Percentiles rank a stretch among this genome's conserved stretches.
These are phyloP conservation scores for Athelia sp. DNA, from an alignment of 1,284 basidiomycete genomes.

Conservation along the genomic window DNA sequence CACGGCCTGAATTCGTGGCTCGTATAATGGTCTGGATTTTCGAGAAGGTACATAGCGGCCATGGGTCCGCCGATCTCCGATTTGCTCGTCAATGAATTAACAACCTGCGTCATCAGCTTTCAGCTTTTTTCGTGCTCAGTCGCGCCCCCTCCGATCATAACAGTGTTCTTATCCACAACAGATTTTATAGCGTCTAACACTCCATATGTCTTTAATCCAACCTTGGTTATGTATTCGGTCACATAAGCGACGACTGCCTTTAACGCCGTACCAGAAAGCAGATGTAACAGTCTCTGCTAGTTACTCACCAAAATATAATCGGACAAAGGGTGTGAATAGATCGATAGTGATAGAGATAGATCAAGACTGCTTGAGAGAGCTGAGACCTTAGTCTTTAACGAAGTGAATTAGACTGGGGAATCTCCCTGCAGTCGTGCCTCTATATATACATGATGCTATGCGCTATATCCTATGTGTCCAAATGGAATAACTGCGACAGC, in stretches of 20 bases:
- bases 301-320: too few relatives aligned
- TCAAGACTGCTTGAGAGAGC: too few relatives aligned
- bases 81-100: slow-evolving; percentile 22
- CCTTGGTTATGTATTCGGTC: slow-evolving; percentile 35
- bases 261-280: slow-evolving; percentile 29
- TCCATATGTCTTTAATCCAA: slow-evolving; percentile 26
- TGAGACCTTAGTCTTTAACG: too few relatives aligned
- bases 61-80: slow-evolving; percentile 27
- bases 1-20: slow-evolving; percentile 19
- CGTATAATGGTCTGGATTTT: slow-evolving; percentile 27
- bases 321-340: too few relatives aligned
- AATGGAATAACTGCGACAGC: too few relatives aligned
- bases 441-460: too few relatives aligned
- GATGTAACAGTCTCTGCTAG: too few relatives aligned
- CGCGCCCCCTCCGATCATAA: slow-evolving; percentile 10
- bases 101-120: slow-evolving; percentile 21
- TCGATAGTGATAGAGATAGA: too few relatives aligned
- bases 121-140: slow-evolving; percentile 16
- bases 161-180: slow-evolving; percentile 18
- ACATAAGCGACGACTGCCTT: slow-evolving; percentile 32
- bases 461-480: too few relatives aligned
- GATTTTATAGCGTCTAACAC: slow-evolving; percentile 25
- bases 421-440: too few relatives aligned
- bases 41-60: slow-evolving; percentile 21
- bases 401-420: too few relatives aligned